Evolutionary conservation across 2,329 filamentous ascomycete species (phyloP).

Genomic region (Chaetothyriales sp.): DNA sequence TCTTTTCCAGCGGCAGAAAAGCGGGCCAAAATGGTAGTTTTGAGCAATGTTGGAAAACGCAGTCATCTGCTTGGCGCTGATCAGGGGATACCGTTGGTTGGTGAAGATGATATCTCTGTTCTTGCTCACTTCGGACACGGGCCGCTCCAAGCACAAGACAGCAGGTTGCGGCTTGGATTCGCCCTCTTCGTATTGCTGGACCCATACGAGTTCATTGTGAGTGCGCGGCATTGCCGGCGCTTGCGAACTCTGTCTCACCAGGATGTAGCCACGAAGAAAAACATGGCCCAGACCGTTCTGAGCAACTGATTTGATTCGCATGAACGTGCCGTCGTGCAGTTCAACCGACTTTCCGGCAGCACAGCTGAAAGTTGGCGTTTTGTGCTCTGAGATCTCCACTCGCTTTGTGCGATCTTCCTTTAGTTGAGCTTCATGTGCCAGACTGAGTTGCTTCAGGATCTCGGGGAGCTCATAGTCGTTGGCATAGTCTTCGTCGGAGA

Average conservation of each 20-base stretch:
- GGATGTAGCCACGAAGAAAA: conserved; percentile 27
- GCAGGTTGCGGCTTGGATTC: not conserved
- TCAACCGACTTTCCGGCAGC: conserved; percentile 20
- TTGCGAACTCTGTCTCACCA: conserved; percentile 23
- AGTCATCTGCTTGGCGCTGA: conserved; percentile 19
- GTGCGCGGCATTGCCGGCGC: conserved; percentile 25
- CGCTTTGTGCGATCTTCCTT: not conserved
- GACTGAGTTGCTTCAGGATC: not conserved
- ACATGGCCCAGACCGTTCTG: conserved; percentile 16
- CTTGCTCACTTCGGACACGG: conserved; percentile 27
- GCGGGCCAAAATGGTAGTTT: conserved; percentile 21
- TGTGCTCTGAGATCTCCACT: not conserved
- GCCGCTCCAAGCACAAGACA: conserved; percentile 21
- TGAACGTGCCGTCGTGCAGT: conserved; percentile 26
- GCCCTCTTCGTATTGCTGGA: conserved; percentile 23
- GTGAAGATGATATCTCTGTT: conserved; percentile 39
- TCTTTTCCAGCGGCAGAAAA: conserved; percentile 25
- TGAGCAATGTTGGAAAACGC: conserved; percentile 18
- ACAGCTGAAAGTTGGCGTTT: not conserved
- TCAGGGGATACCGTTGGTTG: conserved; percentile 37
- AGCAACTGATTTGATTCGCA: conserved; percentile 28
- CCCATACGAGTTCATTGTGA: conserved; percentile 34
- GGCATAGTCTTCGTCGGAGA: not conserved
- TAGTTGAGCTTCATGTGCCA: not conserved
- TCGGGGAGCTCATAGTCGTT: not conserved